Evolutionary conservation across 1,284 basidiomycete species (phyloP).

Genomic region (Cryptococcus wingfieldii): DNA sequence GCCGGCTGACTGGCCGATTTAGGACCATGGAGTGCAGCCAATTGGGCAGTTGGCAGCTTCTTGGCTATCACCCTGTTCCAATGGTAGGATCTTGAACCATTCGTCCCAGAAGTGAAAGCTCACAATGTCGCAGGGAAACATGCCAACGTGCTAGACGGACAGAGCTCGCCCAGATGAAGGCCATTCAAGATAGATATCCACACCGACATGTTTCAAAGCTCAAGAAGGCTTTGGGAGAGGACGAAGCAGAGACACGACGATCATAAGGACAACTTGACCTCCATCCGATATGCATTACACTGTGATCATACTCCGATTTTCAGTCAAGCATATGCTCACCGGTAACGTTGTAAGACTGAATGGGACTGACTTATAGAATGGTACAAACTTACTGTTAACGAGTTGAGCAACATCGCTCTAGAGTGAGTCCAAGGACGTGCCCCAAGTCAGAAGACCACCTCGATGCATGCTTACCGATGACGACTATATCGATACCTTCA

Average conservation of each 20-base stretch:
- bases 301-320: no score
- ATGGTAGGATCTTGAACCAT: slow-evolving; percentile 24
- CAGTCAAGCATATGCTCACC: no score
- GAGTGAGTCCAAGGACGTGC: no score
- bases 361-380: no score
- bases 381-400: no score
- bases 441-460: no score
- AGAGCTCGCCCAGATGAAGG: slow-evolving; percentile 41
- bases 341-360: no score
- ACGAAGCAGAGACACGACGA: neutral
- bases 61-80: slow-evolving; percentile 33
- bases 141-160: slow-evolving; percentile 40
- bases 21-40: slow-evolving; percentile 24
- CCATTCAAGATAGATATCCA: slow-evolving; percentile 45
- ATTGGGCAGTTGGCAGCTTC: slow-evolving; percentile 46
- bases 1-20: neutral
- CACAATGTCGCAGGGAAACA: slow-evolving; percentile 30
- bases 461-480: no score
- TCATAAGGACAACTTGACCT: neutral
- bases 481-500: no score
- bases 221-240: slow-evolving; percentile 13
- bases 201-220: slow-evolving; percentile 47
- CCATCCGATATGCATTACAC: no score
- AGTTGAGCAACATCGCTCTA: no score
- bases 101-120: neutral